phyloP scores from a whole-genome alignment of 2,329 filamentous ascomycete genomes.

The Aureobasidium sp. region DNA sequence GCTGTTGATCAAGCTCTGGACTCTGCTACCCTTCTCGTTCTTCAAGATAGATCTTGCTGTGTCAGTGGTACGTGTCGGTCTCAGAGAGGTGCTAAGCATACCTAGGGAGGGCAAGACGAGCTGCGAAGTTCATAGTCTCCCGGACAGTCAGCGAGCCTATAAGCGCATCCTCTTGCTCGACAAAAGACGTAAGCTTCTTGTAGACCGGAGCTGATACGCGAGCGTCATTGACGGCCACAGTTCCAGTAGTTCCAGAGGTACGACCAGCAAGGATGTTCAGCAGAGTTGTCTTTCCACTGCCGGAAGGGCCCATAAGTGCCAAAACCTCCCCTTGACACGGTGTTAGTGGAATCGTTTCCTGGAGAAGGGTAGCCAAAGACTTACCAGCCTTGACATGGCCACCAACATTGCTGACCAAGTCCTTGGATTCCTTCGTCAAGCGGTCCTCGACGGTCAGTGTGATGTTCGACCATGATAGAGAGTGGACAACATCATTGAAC shows the following conservation, averaged over 20 bases:
- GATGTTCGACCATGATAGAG: constrained; percentile 57
- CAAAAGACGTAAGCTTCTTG: constrained; percentile 53
- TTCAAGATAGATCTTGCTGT: constrained; percentile 41
- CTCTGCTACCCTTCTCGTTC: constrained; percentile 51
- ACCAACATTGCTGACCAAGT: constrained; percentile 52
- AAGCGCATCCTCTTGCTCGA: constrained; percentile 79
- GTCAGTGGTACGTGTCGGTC: background rate
- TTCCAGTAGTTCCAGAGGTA: constrained; percentile 42
- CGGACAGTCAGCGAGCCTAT: constrained; percentile 70
- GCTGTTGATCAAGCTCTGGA: constrained; percentile 56
- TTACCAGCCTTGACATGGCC: constrained; percentile 42
- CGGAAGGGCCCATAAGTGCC: constrained; percentile 68
- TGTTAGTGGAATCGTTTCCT: background rate
- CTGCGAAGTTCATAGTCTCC: constrained; percentile 71
- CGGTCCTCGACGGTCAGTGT: constrained; percentile 64
- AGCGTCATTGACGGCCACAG: constrained; percentile 55
- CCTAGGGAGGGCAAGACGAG: constrained; percentile 51
- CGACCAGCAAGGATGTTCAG: constrained; percentile 68
- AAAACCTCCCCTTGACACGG: constrained; percentile 56
- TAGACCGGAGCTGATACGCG: constrained; percentile 45
- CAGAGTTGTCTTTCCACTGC: constrained; percentile 71
- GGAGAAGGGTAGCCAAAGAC: background rate
- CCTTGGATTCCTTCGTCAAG: constrained; percentile 51
- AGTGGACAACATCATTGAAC: constrained; percentile 53
- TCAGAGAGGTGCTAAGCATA: constrained; percentile 14